Base-by-base conservation (phyloP, 805 yeast genomes). In the Candida boleticola region DNA sequence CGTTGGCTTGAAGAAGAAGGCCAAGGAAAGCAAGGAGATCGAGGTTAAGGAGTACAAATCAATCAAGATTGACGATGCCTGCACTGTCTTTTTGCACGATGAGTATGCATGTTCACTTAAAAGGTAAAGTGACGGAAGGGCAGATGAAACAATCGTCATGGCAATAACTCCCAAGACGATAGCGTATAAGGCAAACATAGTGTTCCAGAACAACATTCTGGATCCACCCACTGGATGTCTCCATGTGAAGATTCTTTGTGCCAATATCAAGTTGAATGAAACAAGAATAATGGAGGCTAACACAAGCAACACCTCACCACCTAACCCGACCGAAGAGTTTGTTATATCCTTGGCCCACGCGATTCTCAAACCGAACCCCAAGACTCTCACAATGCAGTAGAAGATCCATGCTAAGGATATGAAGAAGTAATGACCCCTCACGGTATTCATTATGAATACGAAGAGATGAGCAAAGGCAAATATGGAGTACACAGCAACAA, bases 181-280 rank as follows among this genome's bases (percentile, higher is more conserved):
- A 5, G 62, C 50, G 53, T 85, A 84, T 27, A 80, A 50, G 2
- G 60, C 29, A 36, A 72, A 54, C 83, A 84, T 77, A 21, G 62
- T 39, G 25, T 46, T 45, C 77, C 82, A 76, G 52, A 83, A 79
- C 29, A 66, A 44, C 42, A 59, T 64, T 33, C 74, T 59, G 16
- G 77, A 71, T 29, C 89, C 90, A 10, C 80, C 73, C 39, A 77
- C 80, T 7, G 92, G 90, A 55, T 85, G 89, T 57, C 83, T 70
- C 85, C 89, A 83, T 4, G 88, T 82, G 61, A 83, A 82, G 18
- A 84, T 66, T 57, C 90, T 75, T 58, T 83, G 89, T 3, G 85
- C 87, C 40, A 85, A 63, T 17, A 83, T 74, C 58, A 83, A 68
- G 54, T 81, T 82, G 52, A 80, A 69, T 2, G 83, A 73, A 27